Percentiles rank a stretch among this genome's conserved stretches.
These are phyloP conservation scores for sweet orange (Citrus sinensis) DNA, from an alignment of 345 rosid genomes.

Conservation along the genomic window DVS_A1.0 CM039163.1:41396001-41396500, in stretches of 20 bases:
- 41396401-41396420: not conserved
- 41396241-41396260: not conserved
- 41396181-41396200: conserved; percentile 85
- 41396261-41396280: not conserved
- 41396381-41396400: not conserved
- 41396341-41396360: not conserved
- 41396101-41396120: conserved; percentile 98
- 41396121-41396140: conserved; percentile 67
- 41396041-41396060: not conserved
- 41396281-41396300: not conserved
- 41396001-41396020: not conserved
- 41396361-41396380: not conserved
- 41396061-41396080: conserved; percentile 26
- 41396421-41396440: not conserved
- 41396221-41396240: conserved; percentile 77
- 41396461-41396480: not conserved
- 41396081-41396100: conserved; percentile 96
- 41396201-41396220: conserved; percentile 98
- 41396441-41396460: too few species aligned
- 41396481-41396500: not conserved
- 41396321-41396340: not conserved
- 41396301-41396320: not conserved
- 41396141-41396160: conserved; percentile 86
- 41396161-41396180: conserved; percentile 84
- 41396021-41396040: not conserved